A percentile compares a stretch with the other conserved stretches of the same genome.
Evolutionary conservation across 2,329 filamentous ascomycete genomes (phyloP).

Genomic region (Phyllachora maydis): DNA sequence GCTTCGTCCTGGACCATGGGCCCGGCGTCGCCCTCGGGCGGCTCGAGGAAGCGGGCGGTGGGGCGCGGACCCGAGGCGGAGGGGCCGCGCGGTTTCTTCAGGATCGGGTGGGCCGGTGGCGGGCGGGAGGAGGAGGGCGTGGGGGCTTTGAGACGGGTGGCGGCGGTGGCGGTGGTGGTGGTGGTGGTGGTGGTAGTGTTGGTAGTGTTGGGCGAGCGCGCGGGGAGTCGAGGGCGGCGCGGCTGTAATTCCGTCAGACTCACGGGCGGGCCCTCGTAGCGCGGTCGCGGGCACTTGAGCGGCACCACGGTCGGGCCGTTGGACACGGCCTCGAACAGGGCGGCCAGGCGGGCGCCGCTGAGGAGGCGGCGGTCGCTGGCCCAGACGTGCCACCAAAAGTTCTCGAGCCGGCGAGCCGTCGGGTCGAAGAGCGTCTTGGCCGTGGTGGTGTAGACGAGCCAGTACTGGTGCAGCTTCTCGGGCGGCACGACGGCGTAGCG

Average conservation of each 20-base stretch:
- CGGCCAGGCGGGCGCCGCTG: constrained; percentile 30
- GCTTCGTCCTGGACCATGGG: no score
- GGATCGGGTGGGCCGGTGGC: constrained; percentile 31
- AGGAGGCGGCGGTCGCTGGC: constrained; percentile 33
- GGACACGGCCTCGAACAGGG: constrained; percentile 35
- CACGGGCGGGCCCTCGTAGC: constrained; percentile 30
- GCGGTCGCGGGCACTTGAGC: constrained; percentile 27
- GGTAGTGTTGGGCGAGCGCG: constrained; percentile 1
- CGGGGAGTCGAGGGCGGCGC: constrained; percentile 3
- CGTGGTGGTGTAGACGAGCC: constrained; percentile 41
- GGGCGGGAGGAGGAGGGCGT: constrained; percentile 22
- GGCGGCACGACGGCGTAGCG: constrained; percentile 25
- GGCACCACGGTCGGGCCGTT: constrained; percentile 35
- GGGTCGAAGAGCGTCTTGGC: constrained; percentile 36
- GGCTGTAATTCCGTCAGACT: constrained; percentile 8
- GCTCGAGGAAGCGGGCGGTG: constrained; percentile 39
- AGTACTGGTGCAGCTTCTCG: constrained; percentile 32
- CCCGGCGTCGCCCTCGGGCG: no score
- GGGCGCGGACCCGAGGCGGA: constrained; percentile 30
- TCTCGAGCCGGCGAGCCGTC: constrained; percentile 39
- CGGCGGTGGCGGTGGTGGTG: background rate
- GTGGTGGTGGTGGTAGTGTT: background rate
- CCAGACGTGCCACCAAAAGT: constrained; percentile 48
- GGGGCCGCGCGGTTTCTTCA: constrained; percentile 36
- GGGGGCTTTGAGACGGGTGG: constrained; percentile 2